Conservation (phyloP, 2,329 filamentous ascomycete species). For the Fusarium annulatum region DNA sequence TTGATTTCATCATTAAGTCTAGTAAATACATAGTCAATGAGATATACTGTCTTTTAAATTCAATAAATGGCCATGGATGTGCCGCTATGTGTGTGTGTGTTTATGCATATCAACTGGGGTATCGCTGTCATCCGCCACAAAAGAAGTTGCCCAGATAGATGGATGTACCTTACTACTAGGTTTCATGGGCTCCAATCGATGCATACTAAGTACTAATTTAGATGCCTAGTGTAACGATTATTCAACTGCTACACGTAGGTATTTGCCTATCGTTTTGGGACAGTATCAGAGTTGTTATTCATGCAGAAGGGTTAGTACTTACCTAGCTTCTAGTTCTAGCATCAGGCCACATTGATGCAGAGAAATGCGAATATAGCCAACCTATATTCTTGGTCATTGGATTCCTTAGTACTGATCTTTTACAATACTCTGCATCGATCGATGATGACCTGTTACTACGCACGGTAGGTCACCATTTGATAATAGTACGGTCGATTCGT, state of each 20-base stretch:
- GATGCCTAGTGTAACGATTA: background rate
- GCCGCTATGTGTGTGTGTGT: background rate
- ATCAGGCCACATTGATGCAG: background rate
- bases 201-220: background rate
- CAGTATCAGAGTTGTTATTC: background rate
- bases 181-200: background rate
- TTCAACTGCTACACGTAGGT: background rate
- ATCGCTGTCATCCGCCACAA: background rate
- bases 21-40: background rate
- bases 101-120: background rate
- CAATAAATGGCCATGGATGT: background rate
- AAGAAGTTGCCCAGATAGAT: background rate
- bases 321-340: background rate
- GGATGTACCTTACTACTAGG: background rate
- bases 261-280: background rate
- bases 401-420: background rate
- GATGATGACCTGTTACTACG: background rate
- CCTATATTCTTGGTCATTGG: background rate
- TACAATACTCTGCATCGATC: background rate
- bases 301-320: background rate
- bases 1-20: background rate
- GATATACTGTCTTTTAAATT: background rate
- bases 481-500: background rate
- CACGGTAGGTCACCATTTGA: background rate
- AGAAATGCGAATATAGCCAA: background rate